These are phyloP conservation scores for Aureobasidium mangrovei DNA, from an alignment of 2,329 filamentous ascomycete genomes.

Conservation along the genomic window DNA sequence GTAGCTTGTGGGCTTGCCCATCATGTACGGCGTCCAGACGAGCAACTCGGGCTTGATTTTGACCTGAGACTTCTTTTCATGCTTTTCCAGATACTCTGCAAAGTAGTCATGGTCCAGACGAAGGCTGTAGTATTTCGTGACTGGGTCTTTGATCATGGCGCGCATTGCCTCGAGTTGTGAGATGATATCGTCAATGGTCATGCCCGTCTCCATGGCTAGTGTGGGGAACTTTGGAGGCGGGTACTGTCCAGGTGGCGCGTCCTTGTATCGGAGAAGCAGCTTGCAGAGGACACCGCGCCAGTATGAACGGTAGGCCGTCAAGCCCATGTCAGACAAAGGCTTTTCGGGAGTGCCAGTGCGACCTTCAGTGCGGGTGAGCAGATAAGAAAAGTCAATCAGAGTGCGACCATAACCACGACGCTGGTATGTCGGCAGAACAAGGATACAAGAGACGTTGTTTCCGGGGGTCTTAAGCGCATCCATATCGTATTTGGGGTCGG, in stretches of 20 bases:
- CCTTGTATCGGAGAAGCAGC: constrained; percentile 60
- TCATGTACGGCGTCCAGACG: constrained; percentile 94
- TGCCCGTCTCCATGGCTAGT: constrained; percentile 82
- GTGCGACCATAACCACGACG: constrained; percentile 95
- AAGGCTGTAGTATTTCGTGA: constrained; percentile 81
- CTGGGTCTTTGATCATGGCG: constrained; percentile 79
- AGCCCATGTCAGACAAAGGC: constrained; percentile 91
- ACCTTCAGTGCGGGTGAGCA: constrained; percentile 83
- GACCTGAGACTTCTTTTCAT: constrained; percentile 82
- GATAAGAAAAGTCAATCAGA: constrained; percentile 95
- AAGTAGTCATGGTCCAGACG: constrained; percentile 81
- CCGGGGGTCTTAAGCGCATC: constrained; percentile 27
- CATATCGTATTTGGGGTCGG: constrained; percentile 13
- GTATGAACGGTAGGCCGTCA: constrained; percentile 95
- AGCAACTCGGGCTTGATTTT: constrained; percentile 71
- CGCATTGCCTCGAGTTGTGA: constrained; percentile 85
- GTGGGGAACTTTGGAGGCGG: constrained; percentile 46
- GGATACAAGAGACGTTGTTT: constrained; percentile 96
- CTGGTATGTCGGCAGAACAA: constrained; percentile 93
- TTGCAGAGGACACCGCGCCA: constrained; percentile 86
- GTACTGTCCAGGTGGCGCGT: constrained; percentile 16
- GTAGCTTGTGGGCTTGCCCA: constrained; percentile 56
- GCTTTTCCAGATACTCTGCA: constrained; percentile 76
- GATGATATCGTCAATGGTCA: constrained; percentile 94
- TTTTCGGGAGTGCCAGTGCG: constrained; percentile 97